These are phyloP conservation scores for Rhizophora apiculata DNA, from an alignment of 345 rosid species.

Conservation along the genomic window DNA sequence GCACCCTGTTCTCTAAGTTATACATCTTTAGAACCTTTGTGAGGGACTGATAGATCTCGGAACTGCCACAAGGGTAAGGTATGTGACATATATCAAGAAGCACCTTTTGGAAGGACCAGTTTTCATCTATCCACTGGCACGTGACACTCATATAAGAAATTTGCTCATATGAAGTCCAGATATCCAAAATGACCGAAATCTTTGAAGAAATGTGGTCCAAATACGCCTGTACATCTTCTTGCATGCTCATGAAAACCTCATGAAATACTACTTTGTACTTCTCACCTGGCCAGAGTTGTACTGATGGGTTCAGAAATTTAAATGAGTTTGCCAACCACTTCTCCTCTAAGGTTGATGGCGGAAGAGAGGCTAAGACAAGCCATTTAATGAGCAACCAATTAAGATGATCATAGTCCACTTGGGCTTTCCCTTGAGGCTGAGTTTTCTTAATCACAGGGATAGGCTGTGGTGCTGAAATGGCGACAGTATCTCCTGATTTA, in stretches of 20 bases:
- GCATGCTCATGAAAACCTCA: slow-evolving; percentile 92
- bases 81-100: slow-evolving; percentile 76
- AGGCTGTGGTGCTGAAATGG: slow-evolving; percentile 46
- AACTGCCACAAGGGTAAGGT: slow-evolving; percentile 66
- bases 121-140: slow-evolving; percentile 83
- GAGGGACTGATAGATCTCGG: slow-evolving; percentile 64
- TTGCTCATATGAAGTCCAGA: slow-evolving; percentile 25
- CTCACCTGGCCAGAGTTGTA: slow-evolving; percentile 72
- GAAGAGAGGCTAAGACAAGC: slow-evolving; percentile 73
- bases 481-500: slow-evolving; percentile 51
- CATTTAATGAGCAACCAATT: slow-evolving; percentile 93
- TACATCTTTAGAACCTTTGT: slow-evolving; percentile 60
- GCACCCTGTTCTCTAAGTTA: slow-evolving; percentile 62
- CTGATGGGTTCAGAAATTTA: slow-evolving; percentile 70
- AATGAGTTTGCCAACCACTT: slow-evolving; percentile 79
- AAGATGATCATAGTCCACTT: slow-evolving; percentile 80
- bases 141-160: slow-evolving; percentile 58
- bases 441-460: slow-evolving; percentile 46
- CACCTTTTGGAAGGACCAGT: slow-evolving; percentile 64
- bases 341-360: slow-evolving; percentile 77
- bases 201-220: slow-evolving; percentile 74
- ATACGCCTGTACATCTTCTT: slow-evolving; percentile 61
- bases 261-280: slow-evolving; percentile 58
- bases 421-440: slow-evolving; percentile 51
- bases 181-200: slow-evolving; percentile 64